Base-by-base conservation (phyloP, 768 basidiomycete species). In the Lepiota brunneoincarnata region DNA sequence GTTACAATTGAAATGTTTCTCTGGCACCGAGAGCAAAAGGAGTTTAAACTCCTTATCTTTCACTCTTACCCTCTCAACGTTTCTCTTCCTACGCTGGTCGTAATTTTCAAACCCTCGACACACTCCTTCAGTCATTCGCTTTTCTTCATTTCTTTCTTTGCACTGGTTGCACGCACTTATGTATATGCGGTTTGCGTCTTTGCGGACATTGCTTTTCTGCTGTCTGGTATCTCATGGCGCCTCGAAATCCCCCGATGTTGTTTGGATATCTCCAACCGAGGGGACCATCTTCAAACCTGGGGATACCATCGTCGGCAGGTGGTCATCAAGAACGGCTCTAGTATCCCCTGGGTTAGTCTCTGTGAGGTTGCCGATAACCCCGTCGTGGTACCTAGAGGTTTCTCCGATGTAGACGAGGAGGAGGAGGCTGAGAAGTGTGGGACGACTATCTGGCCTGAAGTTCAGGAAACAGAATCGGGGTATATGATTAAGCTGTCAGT, bases 401-500 rank as follows among this genome's bases (percentile, higher is more conserved):
- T 40, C 11, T 11, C 24, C 4, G 38, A 15, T 50, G 44, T 56
- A 45, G 35, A 38, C 34, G 55, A 49, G 24, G 28, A 31, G 17
- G 46, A n/a, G 20, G 50, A 45, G 35, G 49, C 40, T 17, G 34
- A 34, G 26, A 50, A 37, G 2, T 69, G 69, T 49, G 67, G 67
- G 18, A 17, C 42, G 11, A 31, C 57, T 6, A 59, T 65, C 17
- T 62, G 61, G 62, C 65, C 67, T 10, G 26, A 31, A 9, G 56
- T 67, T 20, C 55, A 60, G 34, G 47, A 58, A 37, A 57, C 56
- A 47, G 58, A 50, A n/a, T 63, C 60, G 18, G 56, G 46, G n/a
- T 63, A 62, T 50, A 54, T 56, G 42, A 56, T 62, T 11, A 60
- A 64, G 2, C 43, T 71, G 69, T 69, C 36, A 58, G 66, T 62